These are phyloP conservation scores for Azolla pinnata DNA, from an alignment of 75 land plant genomes.

Conservation along the genomic window DNA sequence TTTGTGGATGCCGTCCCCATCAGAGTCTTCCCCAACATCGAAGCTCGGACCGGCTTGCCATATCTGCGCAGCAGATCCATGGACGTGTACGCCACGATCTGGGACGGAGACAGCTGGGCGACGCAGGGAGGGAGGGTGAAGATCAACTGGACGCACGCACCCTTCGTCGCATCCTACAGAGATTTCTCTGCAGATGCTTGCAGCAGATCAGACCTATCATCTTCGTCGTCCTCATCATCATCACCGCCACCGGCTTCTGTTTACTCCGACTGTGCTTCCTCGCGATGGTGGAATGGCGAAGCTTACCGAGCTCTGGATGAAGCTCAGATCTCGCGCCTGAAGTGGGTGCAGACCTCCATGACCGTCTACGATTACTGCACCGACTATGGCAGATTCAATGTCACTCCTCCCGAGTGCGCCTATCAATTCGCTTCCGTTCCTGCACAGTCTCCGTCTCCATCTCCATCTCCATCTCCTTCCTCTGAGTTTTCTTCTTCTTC, in stretches of 20 bases:
- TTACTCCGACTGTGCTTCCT: conserved; percentile 1
- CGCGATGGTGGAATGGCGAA: background rate
- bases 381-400: conserved; percentile 34
- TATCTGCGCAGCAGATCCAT: conserved; percentile 11
- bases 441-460: background rate
- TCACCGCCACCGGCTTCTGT: background rate
- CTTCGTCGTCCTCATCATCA: background rate
- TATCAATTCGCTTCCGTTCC: background rate
- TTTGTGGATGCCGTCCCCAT: conserved; percentile 18
- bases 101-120: conserved; percentile 17
- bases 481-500: background rate
- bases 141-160: conserved; percentile 10
- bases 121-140: conserved; percentile 8
- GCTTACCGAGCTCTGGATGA: conserved; percentile 22
- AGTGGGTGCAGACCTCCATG: conserved; percentile 41
- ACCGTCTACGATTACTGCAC: conserved; percentile 54
- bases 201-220: background rate
- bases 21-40: conserved; percentile 9
- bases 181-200: conserved; percentile 10
- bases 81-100: conserved; percentile 11
- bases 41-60: conserved; percentile 2
- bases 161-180: conserved; percentile 15
- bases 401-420: conserved; percentile 23
- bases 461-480: conserved; percentile 1
- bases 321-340: conserved; percentile 16